A percentile compares a stretch with the other conserved stretches of the same genome.
Evolutionary conservation across 495 filamentous ascomycete genomes (phyloP).

Genomic region (Chaetomium fimeti): DNA sequence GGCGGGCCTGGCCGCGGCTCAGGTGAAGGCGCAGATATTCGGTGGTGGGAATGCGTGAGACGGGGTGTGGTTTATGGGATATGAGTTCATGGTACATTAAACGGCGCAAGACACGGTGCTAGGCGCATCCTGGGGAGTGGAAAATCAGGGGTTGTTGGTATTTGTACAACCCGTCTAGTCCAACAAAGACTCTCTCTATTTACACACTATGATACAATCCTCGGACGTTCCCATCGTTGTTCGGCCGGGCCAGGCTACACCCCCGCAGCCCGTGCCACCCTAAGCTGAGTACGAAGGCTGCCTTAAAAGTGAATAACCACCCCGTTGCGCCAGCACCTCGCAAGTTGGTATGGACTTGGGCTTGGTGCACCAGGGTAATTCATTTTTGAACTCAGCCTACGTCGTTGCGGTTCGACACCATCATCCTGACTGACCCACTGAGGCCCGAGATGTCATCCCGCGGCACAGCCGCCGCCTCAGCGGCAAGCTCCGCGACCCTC

Average conservation of each 20-base stretch:
- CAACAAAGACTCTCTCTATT: background rate
- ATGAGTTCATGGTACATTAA: constrained; percentile 16
- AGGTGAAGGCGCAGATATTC: constrained; percentile 85
- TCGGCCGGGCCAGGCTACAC: background rate
- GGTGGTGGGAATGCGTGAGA: constrained; percentile 12
- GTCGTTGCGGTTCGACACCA: too few relatives aligned
- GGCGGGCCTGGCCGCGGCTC: constrained; percentile 74
- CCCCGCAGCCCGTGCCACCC: too few relatives aligned
- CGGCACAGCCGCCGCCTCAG: background rate
- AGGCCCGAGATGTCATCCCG: too few relatives aligned
- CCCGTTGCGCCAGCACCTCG: too few relatives aligned
- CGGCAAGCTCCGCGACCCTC: constrained; percentile 20
- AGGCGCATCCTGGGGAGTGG: background rate
- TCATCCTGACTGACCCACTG: too few relatives aligned
- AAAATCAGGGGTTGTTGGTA: constrained; percentile 10
- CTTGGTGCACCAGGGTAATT: too few relatives aligned
- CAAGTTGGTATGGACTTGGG: too few relatives aligned
- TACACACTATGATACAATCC: constrained; percentile 13
- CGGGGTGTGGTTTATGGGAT: background rate
- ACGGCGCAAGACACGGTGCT: constrained; percentile 7
- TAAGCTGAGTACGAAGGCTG: too few relatives aligned
- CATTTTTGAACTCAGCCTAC: too few relatives aligned
- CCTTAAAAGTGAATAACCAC: too few relatives aligned
- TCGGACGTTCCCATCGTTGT: background rate
- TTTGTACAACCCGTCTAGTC: constrained; percentile 12